phyloP scores from a whole-genome alignment of 2,329 filamentous ascomycete genomes.

The Colletotrichum endophyticum region DNA sequence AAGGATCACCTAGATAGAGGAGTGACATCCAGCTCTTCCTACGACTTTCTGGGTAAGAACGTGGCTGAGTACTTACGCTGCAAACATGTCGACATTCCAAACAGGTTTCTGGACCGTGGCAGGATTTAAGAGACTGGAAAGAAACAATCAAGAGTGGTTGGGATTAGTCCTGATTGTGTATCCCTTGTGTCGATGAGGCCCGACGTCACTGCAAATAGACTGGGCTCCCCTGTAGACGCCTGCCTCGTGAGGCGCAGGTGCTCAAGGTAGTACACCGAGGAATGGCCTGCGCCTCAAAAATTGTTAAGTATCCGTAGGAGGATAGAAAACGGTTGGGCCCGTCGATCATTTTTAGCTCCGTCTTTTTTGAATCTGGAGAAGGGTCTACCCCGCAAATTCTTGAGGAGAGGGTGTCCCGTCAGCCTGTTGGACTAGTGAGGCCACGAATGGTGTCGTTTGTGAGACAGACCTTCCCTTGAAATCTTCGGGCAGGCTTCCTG shows the following conservation, averaged over 20 bases:
- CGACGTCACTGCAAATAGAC: not conserved
- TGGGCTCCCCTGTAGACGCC: not conserved
- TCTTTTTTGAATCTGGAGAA: not conserved
- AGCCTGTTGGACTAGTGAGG: not conserved
- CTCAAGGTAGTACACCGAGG: not conserved
- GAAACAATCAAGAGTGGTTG: not conserved
- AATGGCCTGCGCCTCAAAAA: not conserved
- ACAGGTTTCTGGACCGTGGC: slow-evolving; percentile 29
- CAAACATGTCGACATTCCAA: slow-evolving; percentile 31
- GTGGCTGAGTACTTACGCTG: slow-evolving; percentile 32
- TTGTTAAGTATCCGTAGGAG: not conserved
- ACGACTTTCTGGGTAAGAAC: slow-evolving; percentile 37
- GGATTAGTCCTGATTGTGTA: not conserved
- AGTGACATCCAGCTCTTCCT: slow-evolving; percentile 22
- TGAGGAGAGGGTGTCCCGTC: not conserved
- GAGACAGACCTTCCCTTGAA: not conserved
- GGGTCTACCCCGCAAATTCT: not conserved
- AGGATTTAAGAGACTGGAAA: not conserved
- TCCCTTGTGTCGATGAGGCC: not conserved
- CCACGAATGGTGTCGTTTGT: not conserved
- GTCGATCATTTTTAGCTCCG: not conserved
- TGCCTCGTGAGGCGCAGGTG: not conserved
- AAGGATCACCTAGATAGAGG: slow-evolving; percentile 41
- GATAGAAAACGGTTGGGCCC: not conserved
- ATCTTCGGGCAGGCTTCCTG: not conserved